These are phyloP conservation scores for Xylaria sp. DNA, from an alignment of 2,329 filamentous ascomycete species.

Conservation along the genomic window DNA sequence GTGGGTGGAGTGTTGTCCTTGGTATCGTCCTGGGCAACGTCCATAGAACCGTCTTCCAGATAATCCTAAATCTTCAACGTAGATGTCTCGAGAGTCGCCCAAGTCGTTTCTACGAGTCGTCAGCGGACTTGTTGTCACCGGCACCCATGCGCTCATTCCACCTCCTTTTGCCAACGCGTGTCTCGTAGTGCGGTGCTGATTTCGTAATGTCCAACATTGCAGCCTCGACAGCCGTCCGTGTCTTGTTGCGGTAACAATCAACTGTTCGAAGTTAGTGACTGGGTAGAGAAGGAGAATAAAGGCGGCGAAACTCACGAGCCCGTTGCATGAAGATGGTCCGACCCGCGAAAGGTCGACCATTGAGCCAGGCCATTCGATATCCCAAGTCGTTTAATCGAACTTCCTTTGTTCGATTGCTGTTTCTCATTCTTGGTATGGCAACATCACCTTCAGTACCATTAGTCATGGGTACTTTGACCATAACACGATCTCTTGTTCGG, in stretches of 20 bases:
- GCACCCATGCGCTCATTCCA: constrained; percentile 66
- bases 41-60: no score
- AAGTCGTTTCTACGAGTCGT: constrained; percentile 37
- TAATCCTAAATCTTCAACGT: no score
- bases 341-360: constrained; percentile 88
- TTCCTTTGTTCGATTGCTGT: constrained; percentile 75
- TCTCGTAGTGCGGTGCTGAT: constrained; percentile 86
- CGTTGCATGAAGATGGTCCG: constrained; percentile 87
- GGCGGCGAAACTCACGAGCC: constrained; percentile 70
- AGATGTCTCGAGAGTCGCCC: no score
- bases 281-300: constrained; percentile 2
- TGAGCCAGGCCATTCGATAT: constrained; percentile 95
- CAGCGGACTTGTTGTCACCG: constrained; percentile 43
- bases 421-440: constrained; percentile 75
- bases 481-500: constrained; percentile 44
- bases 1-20: neutral
- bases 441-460: constrained; percentile 78
- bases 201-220: constrained; percentile 75
- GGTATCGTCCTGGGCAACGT: neutral
- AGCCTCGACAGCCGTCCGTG: constrained; percentile 63
- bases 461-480: constrained; percentile 67
- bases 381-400: constrained; percentile 91
- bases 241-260: constrained; percentile 82
- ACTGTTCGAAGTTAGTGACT: constrained; percentile 58
- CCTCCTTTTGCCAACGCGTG: constrained; percentile 80